Base-by-base conservation (phyloP, 495 filamentous ascomycete genomes). In the Penicillium waksmanii region DNA sequence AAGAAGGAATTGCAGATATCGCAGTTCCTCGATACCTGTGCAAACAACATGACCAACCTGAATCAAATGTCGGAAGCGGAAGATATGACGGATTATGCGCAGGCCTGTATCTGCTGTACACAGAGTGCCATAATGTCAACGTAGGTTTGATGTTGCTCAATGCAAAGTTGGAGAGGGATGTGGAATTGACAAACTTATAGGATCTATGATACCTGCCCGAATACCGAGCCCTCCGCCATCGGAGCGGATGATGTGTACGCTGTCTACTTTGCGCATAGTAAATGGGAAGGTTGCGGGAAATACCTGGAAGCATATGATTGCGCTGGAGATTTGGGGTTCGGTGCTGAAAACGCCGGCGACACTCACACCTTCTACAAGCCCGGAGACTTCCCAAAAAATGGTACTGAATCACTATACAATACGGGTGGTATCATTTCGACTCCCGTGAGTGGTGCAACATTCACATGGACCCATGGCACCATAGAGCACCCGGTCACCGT, bases 51-150 rank as follows among this genome's bases (percentile, higher is more conserved):
- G 48, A 63, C 52, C 15, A 56, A 55, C 18, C 15, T 60, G 12
- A n/a, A 51, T 3, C 15, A 49, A 49, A 5, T 63, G 0, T 7
- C 51, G 2, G 18, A 34, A 5, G 25, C 10, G 17, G 40, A 56
- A 0, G 53, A 46, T 7, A 49, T 52, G 2, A 53, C 3, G 9
- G 44, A 56, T 6, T 56, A 68, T 33, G 21, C 36, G 0, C n/a
- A 59, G 21, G 58, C 52, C 3, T 71, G 68, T 17, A n/a, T 54
- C 0, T 71, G 68, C 50, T 71, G 68, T 50, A 58, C 36, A 7
- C 31, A 56, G 6, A 71, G 68, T 43, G 62, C 64, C 17, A 36
- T 61, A 17, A 44, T 67, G 8, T 69, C 68, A 12, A 35, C 59
- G 64, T 66, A 62, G 10, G 64, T 56, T 36, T 36, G 34, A 36